Conservation (phyloP, 805 yeast species). For the Monosporozyma unispora region DNA sequence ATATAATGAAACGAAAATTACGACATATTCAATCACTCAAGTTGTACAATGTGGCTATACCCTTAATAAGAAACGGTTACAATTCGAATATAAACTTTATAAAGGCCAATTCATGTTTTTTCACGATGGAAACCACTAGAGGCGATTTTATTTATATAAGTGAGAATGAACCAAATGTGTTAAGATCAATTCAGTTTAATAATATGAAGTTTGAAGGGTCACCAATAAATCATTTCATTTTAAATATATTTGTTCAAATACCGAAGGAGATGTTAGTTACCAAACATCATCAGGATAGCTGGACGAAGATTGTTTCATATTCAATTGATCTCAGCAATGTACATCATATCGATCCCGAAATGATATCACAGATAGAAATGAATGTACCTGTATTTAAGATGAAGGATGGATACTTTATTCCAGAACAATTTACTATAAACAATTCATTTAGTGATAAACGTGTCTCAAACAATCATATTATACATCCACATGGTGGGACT, state of each 20-base stretch:
- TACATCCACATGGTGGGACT: neutral
- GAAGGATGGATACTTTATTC: slow-evolving; percentile 19
- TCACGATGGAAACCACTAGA: slow-evolving; percentile 15
- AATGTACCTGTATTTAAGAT: slow-evolving; percentile 21
- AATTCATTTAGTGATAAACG: neutral
- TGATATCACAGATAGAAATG: slow-evolving; percentile 2
- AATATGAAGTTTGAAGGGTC: slow-evolving; percentile 16
- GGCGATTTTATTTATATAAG: slow-evolving; percentile 19
- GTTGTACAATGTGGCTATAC: slow-evolving; percentile 13
- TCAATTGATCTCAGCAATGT: slow-evolving; percentile 14
- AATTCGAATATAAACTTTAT: neutral
- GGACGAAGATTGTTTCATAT: slow-evolving; percentile 13
- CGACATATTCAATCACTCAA: slow-evolving; percentile 23
- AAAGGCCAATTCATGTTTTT: slow-evolving; percentile 16
- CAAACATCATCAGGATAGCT: slow-evolving; percentile 5
- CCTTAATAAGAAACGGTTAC: neutral
- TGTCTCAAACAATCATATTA: neutral
- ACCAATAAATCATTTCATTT: slow-evolving; percentile 9
- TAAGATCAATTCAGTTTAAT: slow-evolving; percentile 16
- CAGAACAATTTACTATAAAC: neutral
- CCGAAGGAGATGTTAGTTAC: slow-evolving; percentile 9
- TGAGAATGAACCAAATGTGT: slow-evolving; percentile 18
- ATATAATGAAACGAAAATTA: slow-evolving; percentile 14
- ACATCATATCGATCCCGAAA: slow-evolving; percentile 8
- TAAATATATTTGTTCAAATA: slow-evolving; percentile 16